A percentile compares a stretch with the other conserved stretches of the same genome.
phyloP scores from a whole-genome alignment of 495 filamentous ascomycete species.

The Penicillium lividum region DNA sequence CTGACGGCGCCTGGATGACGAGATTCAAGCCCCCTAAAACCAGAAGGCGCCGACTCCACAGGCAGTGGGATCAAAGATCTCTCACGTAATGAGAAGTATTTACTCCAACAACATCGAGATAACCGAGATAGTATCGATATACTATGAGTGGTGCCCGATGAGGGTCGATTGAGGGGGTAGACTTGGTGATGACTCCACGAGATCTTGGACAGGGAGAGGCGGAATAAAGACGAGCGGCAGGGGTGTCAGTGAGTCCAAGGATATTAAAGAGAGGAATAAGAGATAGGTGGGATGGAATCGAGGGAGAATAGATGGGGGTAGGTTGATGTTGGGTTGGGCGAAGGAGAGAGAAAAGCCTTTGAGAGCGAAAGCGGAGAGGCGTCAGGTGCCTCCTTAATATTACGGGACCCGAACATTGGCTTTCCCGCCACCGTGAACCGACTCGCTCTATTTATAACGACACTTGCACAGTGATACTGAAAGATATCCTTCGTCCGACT shows the following conservation, averaged over 20 bases:
- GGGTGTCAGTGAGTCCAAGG: background rate
- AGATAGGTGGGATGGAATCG: constrained; percentile 1
- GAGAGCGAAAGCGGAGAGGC: constrained; percentile 37
- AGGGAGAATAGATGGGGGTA: constrained; percentile 11
- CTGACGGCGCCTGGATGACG: constrained; percentile 19
- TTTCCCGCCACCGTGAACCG: constrained; percentile 27
- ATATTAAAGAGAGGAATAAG: background rate
- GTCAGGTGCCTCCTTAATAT: constrained; percentile 41
- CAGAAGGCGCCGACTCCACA: constrained; percentile 19
- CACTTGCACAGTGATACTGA: constrained; percentile 4
- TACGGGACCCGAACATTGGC: constrained; percentile 27
- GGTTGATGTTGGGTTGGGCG: constrained; percentile 8
- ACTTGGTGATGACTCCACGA: constrained; percentile 4
- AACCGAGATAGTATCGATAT: constrained; percentile 8
- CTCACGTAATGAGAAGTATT: constrained; percentile 11
- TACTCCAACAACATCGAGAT: constrained; percentile 28
- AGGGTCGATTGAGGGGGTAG: background rate
- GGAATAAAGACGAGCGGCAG: background rate
- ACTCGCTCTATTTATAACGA: constrained; percentile 22
- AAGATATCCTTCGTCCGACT: constrained; percentile 1
- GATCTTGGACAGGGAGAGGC: background rate
- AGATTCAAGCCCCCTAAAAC: constrained; percentile 27
- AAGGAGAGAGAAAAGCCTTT: constrained; percentile 32
- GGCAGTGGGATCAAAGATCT: constrained; percentile 13
- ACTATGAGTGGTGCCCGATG: constrained; percentile 5